Evolutionary conservation across 2,329 filamentous ascomycete species (phyloP), one percentile per base, ranked within the genome.

Genomic region (Thelonectria blattea): DNA sequence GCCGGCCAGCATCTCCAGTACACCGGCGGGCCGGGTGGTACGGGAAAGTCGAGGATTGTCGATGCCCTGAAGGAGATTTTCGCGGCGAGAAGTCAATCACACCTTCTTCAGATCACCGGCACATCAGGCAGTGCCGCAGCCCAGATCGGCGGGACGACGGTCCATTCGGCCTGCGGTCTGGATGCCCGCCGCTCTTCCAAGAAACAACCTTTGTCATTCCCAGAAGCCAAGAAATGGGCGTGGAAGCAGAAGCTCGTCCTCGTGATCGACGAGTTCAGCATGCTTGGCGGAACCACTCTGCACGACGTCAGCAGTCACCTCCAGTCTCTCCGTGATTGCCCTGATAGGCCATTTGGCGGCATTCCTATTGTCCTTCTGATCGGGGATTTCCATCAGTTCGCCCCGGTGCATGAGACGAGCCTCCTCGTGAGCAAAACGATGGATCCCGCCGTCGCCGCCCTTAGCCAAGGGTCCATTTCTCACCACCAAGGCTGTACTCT

Each of bases 181-280:
- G 32, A 34, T 34, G 12, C 32, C 32, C 32, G 32, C 5, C 32
- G 32, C 32, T 34, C 32, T 3, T 3, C 45, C 42, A 56, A 37
- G 32, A 60, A 46, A 32, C 14, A 58, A 18, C 27, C 45, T 47
- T 20, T 39, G 37, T n/a, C n/a, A 1, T 54, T 61, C 27, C 52
- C 43, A 9, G 54, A 58, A 47, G 59, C 43, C 14, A 61, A 58
- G 20, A 61, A 62, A 39, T 59, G 17, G 51, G 50, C 45, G 41
- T 62, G 46, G 56, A 59, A 62, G 46, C 41, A 62, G 54, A 62
- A 62, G 46, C 34, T 62, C 34, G 47, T 17, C n/a, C 55, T 62
- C 22, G 46, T 62, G 3, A 49, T 62, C 30, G 55, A 62, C 27
- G 56, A 62, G 49, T 55, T 58, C 2, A 62, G 60, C 51, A 62